phyloP scores from a whole-genome alignment of 2,329 filamentous ascomycete genomes.

The Xylariales sp. region DNA sequence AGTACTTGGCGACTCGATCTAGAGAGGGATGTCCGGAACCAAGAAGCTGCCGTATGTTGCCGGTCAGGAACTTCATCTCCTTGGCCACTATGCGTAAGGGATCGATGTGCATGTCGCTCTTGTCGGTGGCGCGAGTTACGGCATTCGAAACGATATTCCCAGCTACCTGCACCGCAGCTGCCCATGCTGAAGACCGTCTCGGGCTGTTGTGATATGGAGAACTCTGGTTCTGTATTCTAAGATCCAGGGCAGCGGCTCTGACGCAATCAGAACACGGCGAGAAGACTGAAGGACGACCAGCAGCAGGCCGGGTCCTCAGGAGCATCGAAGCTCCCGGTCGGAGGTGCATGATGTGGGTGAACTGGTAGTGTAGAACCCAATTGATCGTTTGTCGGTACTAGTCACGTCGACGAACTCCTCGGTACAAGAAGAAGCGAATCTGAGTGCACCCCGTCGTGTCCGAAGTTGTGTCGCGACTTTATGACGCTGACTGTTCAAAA shows the following conservation, averaged over 20 bases:
- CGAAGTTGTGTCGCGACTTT: conserved; percentile 3
- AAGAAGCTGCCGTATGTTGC: conserved; percentile 88
- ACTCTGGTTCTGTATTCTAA: conserved; percentile 28
- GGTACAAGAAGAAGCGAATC: background rate
- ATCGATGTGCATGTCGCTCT: conserved; percentile 68
- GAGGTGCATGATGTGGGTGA: conserved; percentile 44
- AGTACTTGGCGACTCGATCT: conserved; percentile 96
- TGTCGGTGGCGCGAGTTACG: conserved; percentile 49
- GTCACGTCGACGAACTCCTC: background rate
- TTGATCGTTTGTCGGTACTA: background rate
- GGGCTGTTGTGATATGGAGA: conserved; percentile 40
- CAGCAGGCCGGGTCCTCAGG: conserved; percentile 32
- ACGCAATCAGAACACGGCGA: conserved; percentile 36
- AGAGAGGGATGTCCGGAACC: conserved; percentile 92
- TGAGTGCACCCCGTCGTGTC: background rate
- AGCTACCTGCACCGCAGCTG: conserved; percentile 66
- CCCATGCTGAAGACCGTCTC: conserved; percentile 61
- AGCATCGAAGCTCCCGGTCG: conserved; percentile 49
- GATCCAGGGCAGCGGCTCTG: conserved; percentile 25
- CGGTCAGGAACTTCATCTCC: conserved; percentile 93
- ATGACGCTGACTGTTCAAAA: background rate
- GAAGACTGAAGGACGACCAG: conserved; percentile 28
- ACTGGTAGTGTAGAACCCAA: background rate
- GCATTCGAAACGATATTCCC: conserved; percentile 68
- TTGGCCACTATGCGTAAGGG: conserved; percentile 87